phyloP scores from a whole-genome alignment of 169 alveolate genomes.

The Plasmodium gonderi region DNA sequence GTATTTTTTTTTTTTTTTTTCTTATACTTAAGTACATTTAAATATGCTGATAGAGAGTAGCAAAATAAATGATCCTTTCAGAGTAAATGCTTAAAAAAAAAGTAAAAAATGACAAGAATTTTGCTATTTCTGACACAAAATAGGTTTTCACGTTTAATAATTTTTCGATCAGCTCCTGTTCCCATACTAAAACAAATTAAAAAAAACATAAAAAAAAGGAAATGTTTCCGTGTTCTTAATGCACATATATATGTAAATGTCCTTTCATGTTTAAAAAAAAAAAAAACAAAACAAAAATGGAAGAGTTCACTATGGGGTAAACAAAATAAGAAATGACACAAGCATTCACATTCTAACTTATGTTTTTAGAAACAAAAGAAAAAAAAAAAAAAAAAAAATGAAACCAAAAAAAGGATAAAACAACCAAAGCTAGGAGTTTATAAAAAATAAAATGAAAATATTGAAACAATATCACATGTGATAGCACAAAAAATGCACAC shows the following conservation, averaged over 20 bases:
- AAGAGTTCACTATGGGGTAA: not conserved
- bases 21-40: not conserved
- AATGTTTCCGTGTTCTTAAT: not conserved
- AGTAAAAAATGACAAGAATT: not conserved
- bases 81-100: not conserved
- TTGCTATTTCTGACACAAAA: not conserved
- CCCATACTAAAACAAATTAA: not conserved
- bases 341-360: not conserved
- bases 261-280: not conserved
- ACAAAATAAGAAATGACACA: not conserved
- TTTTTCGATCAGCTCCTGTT: not conserved
- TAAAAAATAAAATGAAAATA: not conserved
- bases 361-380: not conserved
- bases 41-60: not conserved
- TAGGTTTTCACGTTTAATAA: not conserved
- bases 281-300: too few relatives aligned
- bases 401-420: not conserved
- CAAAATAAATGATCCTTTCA: not conserved
- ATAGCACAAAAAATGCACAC: not conserved
- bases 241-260: not conserved
- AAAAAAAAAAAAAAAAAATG: not conserved
- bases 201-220: not conserved
- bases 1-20: not conserved
- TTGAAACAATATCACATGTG: not conserved
- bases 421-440: not conserved